Evolutionary conservation across 202 grass and related monocot genomes (phyloP), one percentile per base, ranked within the genome.

Genomic region (Saccharum hybrid): DNA sequence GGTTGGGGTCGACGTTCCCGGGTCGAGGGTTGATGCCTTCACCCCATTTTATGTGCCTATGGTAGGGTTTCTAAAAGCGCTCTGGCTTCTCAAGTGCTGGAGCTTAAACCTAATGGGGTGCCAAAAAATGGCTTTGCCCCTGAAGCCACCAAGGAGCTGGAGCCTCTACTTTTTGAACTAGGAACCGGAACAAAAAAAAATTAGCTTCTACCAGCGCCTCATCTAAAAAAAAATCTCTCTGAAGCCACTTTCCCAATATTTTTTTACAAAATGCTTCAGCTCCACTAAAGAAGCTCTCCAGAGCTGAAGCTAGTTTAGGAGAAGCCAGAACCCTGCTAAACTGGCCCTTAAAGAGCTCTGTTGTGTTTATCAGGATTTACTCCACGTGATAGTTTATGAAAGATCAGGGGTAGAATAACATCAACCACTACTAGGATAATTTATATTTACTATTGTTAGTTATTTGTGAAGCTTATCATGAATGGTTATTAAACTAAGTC

Each of bases 401-500:
- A 49, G 46, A 5, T 49, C 46, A 15, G 4, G 46, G 46, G 46
- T 15, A 14, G 46, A 15, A 15, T 49, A 49, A 49, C 46, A 5
- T 49, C 46, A 64, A 45, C 8, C 13, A 61, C 18, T 75, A 23
- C 60, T 68, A 16, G 59, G 51, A 36, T 78, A 69, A 61, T 31
- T 56, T 76, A 81, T 14, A 14, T 62, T 80, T n/a, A 23, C 66
- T 65, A 56, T 34, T 54, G 10, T 16, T 15, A 6, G 51, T 59
- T 23, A 18, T 76, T 76, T 77, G 51, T 65, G 7, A 13, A 82
- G 42, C 16, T 59, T 72, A 56, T 15, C 40, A 33, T 34, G 33
- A 83, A 57, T 45, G 11, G 34, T 61, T 41, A 48, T 84, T 16
- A 12, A 51, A 37, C n/a, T 38, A 74, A 68, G 11, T 46, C 56